A percentile compares a stretch with the other conserved stretches of the same genome.
phyloP scores from a whole-genome alignment of 345 rosid genomes.

The Tarenaya hassleriana region DNA sequence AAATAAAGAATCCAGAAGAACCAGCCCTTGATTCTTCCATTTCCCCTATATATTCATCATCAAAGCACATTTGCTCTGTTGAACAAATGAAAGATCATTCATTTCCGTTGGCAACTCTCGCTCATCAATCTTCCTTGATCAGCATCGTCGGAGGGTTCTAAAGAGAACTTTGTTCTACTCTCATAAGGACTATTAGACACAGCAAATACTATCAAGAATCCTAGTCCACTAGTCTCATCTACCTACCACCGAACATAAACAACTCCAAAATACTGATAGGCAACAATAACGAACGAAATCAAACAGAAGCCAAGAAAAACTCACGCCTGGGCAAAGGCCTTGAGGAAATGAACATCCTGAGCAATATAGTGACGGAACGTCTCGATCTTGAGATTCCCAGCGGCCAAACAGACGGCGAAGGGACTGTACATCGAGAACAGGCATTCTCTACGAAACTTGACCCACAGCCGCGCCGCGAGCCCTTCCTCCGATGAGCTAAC shows the following conservation, averaged over 20 bases:
- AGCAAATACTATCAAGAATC: conserved; percentile 10
- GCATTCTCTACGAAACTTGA: conserved; percentile 57
- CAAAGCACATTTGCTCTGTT: conserved; percentile 5
- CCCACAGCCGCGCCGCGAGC: conserved; percentile 63
- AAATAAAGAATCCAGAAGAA: not conserved
- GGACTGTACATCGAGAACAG: conserved; percentile 69
- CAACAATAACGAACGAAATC: not conserved
- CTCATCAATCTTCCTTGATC: not conserved
- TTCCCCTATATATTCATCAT: not conserved
- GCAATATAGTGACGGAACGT: conserved; percentile 69
- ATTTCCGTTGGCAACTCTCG: not conserved
- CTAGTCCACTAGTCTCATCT: not conserved
- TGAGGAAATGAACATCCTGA: conserved; percentile 82
- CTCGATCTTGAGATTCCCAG: conserved; percentile 69
- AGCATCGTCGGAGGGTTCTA: not conserved
- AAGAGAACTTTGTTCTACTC: not conserved
- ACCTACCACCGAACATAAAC: not conserved
- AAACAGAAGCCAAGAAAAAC: conserved; percentile 21
- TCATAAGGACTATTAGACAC: not conserved
- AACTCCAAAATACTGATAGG: not conserved
- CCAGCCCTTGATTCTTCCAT: too few relatives aligned
- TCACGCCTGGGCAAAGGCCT: conserved; percentile 86
- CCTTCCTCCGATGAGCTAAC: conserved; percentile 37
- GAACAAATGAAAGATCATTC: not conserved
- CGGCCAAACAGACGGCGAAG: conserved; percentile 60